These are phyloP conservation scores for Ensete glaucum DNA, from an alignment of 176 grass and related monocot species.

Conservation along the genomic window DNA sequence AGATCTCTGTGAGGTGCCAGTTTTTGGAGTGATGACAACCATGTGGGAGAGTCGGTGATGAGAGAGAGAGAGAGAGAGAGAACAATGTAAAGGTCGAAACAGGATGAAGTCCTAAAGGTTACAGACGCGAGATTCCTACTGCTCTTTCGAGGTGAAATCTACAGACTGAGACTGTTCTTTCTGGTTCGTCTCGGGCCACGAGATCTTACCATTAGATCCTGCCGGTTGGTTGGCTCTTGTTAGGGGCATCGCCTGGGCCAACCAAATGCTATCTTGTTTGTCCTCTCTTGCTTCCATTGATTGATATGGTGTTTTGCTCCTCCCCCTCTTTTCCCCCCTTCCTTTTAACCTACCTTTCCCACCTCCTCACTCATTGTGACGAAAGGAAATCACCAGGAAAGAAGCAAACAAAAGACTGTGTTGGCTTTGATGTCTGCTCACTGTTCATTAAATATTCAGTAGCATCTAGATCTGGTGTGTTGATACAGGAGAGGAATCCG, in stretches of 20 bases:
- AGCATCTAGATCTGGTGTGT: no score
- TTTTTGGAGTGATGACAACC: neutral
- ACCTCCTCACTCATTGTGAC: no score
- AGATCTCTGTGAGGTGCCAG: neutral
- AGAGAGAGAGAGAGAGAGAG: neutral
- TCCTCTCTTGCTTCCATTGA: neutral
- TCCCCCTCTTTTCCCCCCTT: neutral
- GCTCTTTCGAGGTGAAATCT: neutral
- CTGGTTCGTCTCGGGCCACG: neutral
- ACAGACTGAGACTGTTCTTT: neutral
- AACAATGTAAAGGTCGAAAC: neutral
- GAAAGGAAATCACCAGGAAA: no score
- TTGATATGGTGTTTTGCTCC: neutral
- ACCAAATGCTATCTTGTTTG: neutral
- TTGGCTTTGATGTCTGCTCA: no score
- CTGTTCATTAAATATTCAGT: no score
- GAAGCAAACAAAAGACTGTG: no score
- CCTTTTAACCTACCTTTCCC: neutral
- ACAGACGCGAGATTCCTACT: neutral
- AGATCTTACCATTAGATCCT: neutral
- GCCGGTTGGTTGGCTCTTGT: neutral
- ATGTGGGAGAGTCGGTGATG: neutral
- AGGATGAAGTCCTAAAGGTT: neutral
- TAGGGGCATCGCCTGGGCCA: neutral
- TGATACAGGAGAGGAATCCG: no score